phyloP scores from a whole-genome alignment of 805 yeast genomes.

The Ogataea corticis region DNA sequence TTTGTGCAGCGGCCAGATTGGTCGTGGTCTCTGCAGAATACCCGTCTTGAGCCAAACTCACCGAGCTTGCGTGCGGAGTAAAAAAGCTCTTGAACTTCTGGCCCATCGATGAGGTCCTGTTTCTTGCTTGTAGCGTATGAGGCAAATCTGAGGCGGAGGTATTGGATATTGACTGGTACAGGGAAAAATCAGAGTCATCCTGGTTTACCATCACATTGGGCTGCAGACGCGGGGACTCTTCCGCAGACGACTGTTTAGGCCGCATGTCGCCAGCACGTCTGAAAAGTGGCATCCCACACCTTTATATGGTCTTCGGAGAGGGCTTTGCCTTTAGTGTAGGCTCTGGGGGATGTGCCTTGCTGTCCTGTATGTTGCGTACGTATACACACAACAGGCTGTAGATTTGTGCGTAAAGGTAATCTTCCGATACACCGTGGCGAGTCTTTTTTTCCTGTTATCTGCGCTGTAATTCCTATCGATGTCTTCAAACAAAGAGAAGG shows the following conservation, averaged over 20 bases:
- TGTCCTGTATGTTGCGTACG: conserved; percentile 3
- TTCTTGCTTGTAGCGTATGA: conserved; percentile 18
- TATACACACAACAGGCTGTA: conserved; percentile 6
- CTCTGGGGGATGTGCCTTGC: neutral
- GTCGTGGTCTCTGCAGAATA: conserved; percentile 5
- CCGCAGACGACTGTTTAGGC: conserved; percentile 1
- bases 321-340: conserved; percentile 1
- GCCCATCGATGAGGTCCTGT: conserved; percentile 31
- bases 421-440: conserved; percentile 1
- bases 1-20: conserved; percentile 12
- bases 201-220: conserved; percentile 20
- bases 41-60: conserved; percentile 16
- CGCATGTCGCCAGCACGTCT: conserved; percentile 12
- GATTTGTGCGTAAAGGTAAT: conserved; percentile 1
- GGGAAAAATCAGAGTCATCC: conserved; percentile 29
- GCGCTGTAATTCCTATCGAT: conserved; percentile 1
- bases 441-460: neutral
- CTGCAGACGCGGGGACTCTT: conserved; percentile 14
- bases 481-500: neutral
- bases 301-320: neutral
- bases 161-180: conserved; percentile 24
- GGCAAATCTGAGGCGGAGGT: conserved; percentile 22
- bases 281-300: conserved; percentile 20
- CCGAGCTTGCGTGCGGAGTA: conserved; percentile 23
- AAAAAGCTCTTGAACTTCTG: conserved; percentile 34